A percentile compares a stretch with the other conserved stretches of the same genome.
Evolutionary conservation across 208 protist species (phyloP).

Genomic region (Porcisia deanei): DNA sequence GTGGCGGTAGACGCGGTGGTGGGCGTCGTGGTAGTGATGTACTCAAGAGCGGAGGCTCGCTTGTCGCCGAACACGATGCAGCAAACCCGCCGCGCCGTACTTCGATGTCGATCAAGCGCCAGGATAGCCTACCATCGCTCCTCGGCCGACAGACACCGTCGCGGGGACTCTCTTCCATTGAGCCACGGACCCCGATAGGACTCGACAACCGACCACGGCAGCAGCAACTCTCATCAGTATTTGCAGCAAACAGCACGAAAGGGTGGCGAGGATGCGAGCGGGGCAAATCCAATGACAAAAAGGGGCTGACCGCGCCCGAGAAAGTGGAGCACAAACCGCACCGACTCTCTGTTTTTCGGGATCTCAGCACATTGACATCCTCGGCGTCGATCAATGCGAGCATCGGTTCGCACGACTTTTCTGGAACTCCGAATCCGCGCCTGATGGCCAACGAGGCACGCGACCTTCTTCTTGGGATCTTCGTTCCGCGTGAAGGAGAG

Average conservation of each 20-base stretch:
- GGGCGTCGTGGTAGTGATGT: neutral
- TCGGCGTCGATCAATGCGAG: slow-evolving; percentile 9
- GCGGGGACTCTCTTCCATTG: neutral
- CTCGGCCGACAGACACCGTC: neutral
- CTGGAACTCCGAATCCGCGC: slow-evolving; percentile 6
- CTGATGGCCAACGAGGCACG: slow-evolving; percentile 30
- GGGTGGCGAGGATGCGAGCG: neutral
- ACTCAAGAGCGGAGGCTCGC: neutral
- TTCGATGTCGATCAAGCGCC: neutral
- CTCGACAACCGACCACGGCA: neutral
- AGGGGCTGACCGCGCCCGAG: neutral
- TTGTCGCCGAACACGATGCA: too few species aligned
- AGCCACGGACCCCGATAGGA: neutral
- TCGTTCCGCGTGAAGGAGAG: slow-evolving; percentile 36
- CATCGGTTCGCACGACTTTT: slow-evolving; percentile 5
- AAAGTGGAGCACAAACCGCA: neutral
- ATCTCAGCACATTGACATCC: slow-evolving; percentile 2
- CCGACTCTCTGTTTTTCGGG: neutral
- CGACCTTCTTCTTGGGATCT: slow-evolving; percentile 33
- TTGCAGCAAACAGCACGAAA: too few species aligned
- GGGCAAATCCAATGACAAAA: neutral
- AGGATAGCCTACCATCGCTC: neutral
- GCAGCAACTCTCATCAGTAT: neutral
- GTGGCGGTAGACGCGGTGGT: neutral
- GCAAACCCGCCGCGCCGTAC: neutral